A percentile compares a stretch with the other conserved stretches of the same genome.
These are phyloP conservation scores for Dictyostelium firmibasis DNA, from an alignment of 78 protist species.

Conservation along the genomic window DNA sequence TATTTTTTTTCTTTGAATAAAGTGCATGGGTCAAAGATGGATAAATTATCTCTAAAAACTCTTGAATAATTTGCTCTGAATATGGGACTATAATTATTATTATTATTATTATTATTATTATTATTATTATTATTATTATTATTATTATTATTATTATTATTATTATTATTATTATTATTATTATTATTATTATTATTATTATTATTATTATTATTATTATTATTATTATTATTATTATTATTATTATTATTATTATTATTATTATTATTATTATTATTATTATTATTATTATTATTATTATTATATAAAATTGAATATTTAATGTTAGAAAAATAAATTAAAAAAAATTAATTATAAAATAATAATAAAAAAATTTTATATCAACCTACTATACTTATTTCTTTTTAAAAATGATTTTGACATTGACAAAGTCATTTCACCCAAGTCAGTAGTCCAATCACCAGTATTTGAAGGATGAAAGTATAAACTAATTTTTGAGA, in stretches of 20 bases:
- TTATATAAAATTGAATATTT: no score
- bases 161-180: no score
- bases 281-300: no score
- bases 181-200: no score
- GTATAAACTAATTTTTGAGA: constrained; percentile 1
- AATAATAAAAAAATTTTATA: no score
- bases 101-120: not conserved
- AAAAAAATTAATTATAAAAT: not conserved
- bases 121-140: no score
- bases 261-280: no score
- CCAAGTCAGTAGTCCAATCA: constrained; percentile 14
- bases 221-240: no score
- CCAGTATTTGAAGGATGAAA: constrained; percentile 68
- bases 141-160: no score
- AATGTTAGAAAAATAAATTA: not conserved
- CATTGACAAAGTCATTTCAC: not conserved
- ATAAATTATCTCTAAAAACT: constrained; percentile 23
- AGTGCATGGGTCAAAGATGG: constrained; percentile 10
- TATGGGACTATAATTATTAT: constrained; percentile 6
- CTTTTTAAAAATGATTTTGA: constrained; percentile 8
- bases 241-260: no score
- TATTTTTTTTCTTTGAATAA: constrained; percentile 51
- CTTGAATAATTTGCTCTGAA: not conserved
- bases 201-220: no score
- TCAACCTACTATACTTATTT: constrained; percentile 15